phyloP scores from a whole-genome alignment of 306 rosid genomes.

The Senna tora region DNA sequence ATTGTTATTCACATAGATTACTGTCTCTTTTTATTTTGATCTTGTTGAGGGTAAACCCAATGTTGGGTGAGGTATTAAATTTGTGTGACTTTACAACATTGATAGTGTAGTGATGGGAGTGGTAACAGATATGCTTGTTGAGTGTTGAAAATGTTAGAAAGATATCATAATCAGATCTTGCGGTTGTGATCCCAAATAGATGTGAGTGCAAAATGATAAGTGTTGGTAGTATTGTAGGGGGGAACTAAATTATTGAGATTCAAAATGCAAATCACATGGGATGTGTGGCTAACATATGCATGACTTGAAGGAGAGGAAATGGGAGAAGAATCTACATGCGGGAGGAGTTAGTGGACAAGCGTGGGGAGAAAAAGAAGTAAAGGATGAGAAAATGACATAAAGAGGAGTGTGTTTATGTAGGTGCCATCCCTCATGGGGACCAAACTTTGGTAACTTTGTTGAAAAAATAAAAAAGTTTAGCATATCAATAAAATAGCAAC shows the following conservation, averaged over 20 bases:
- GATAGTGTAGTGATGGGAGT: slow-evolving; percentile 20
- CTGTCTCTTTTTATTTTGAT: neutral
- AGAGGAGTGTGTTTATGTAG: neutral
- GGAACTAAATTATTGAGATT: slow-evolving; percentile 48
- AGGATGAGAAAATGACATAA: slow-evolving; percentile 43
- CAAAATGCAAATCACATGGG: slow-evolving; percentile 22
- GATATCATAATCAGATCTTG: slow-evolving; percentile 29
- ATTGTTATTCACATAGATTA: neutral
- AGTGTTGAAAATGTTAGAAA: slow-evolving; percentile 17
- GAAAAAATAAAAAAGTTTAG: slow-evolving; percentile 19
- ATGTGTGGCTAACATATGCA: slow-evolving; percentile 46
- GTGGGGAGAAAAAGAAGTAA: slow-evolving; percentile 32
- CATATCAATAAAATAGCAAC: slow-evolving; percentile 30
- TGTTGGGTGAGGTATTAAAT: neutral
- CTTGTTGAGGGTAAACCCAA: neutral
- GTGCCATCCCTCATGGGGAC: slow-evolving; percentile 22
- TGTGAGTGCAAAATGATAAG: slow-evolving; percentile 33
- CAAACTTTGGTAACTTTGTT: slow-evolving; percentile 30
- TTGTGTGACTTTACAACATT: slow-evolving; percentile 35
- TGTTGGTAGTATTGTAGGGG: slow-evolving; percentile 36
- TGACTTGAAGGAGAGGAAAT: slow-evolving; percentile 33
- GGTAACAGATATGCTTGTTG: slow-evolving; percentile 27
- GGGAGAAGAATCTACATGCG: slow-evolving; percentile 27
- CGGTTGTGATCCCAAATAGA: slow-evolving; percentile 28
- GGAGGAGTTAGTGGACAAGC: slow-evolving; percentile 39